A percentile compares a stretch with the other conserved stretches of the same genome.
Conservation (phyloP, 257 asterid genomes). For the Nicotiana otophora region DNA sequence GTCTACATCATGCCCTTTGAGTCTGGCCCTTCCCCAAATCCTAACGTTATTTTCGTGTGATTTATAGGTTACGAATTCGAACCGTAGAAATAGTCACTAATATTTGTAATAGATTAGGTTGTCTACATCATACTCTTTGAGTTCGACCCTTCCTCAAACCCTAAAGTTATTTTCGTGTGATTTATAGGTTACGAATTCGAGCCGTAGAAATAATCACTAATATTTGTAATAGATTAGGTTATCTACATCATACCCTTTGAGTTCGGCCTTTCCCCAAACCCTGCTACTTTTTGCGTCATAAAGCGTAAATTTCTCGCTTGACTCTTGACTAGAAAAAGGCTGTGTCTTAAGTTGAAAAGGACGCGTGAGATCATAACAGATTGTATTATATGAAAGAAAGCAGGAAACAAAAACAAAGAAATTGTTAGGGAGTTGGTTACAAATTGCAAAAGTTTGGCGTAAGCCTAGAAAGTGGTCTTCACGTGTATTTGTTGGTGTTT, state of each 20-base stretch:
- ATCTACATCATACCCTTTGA: accelerated
- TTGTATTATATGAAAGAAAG: neutral
- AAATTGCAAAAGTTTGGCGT: neutral
- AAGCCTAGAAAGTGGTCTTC: slow-evolving; percentile 10
- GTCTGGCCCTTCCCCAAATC: accelerated
- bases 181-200: accelerated
- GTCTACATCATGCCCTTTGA: accelerated
- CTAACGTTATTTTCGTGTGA: too few species aligned
- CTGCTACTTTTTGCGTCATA: too few species aligned
- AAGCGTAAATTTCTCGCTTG: too few species aligned
- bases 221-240: accelerated
- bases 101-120: accelerated
- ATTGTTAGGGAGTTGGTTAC: neutral
- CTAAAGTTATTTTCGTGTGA: too few species aligned
- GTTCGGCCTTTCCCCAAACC: accelerated
- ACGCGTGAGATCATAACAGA: too few species aligned
- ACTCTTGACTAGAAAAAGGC: too few species aligned
- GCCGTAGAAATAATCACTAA: accelerated
- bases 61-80: accelerated
- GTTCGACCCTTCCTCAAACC: accelerated
- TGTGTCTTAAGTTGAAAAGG: too few species aligned
- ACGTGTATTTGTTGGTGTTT: neutral
- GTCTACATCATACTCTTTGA: accelerated
- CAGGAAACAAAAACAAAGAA: neutral
- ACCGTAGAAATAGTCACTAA: too few species aligned